These are phyloP conservation scores for Daedaleopsis sinensis DNA, from an alignment of 768 basidiomycete genomes.

Conservation along the genomic window DNA sequence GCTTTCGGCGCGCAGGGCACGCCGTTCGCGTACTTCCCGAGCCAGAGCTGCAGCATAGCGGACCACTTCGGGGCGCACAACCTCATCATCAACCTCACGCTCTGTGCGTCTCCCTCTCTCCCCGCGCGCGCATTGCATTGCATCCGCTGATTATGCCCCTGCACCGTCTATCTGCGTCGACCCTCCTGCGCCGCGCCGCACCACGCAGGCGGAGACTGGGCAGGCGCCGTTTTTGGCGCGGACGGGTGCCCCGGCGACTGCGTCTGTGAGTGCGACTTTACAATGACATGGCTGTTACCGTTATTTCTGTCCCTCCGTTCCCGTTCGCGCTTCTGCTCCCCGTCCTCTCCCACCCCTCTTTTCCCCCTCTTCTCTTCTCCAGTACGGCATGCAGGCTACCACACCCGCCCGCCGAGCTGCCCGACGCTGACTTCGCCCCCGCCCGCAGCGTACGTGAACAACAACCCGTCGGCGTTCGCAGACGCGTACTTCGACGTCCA, in stretches of 20 bases:
- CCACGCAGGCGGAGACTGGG: slow-evolving; percentile 51
- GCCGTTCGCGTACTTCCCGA: slow-evolving; percentile 34
- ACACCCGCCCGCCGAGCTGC: neutral
- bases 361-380: too few relatives aligned
- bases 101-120: slow-evolving; percentile 48
- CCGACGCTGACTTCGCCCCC: too few relatives aligned
- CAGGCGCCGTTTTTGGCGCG: slow-evolving; percentile 46
- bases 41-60: slow-evolving; percentile 1
- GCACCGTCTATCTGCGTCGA: too few relatives aligned
- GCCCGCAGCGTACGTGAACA: slow-evolving; percentile 58
- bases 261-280: slow-evolving; percentile 48
- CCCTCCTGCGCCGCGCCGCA: too few relatives aligned
- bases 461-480: slow-evolving; percentile 66
- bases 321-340: too few relatives aligned
- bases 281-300: too few relatives aligned
- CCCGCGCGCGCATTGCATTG: neutral
- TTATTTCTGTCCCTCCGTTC: too few relatives aligned
- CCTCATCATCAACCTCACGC: slow-evolving; percentile 47
- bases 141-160: neutral
- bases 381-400: too few relatives aligned
- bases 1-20: slow-evolving; percentile 46
- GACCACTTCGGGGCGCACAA: slow-evolving; percentile 2
- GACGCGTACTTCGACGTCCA: slow-evolving; percentile 73
- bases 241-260: slow-evolving; percentile 57
- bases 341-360: too few relatives aligned